Conservation (phyloP, 768 basidiomycete genomes). For the Leccinum rimulosum region DNA sequence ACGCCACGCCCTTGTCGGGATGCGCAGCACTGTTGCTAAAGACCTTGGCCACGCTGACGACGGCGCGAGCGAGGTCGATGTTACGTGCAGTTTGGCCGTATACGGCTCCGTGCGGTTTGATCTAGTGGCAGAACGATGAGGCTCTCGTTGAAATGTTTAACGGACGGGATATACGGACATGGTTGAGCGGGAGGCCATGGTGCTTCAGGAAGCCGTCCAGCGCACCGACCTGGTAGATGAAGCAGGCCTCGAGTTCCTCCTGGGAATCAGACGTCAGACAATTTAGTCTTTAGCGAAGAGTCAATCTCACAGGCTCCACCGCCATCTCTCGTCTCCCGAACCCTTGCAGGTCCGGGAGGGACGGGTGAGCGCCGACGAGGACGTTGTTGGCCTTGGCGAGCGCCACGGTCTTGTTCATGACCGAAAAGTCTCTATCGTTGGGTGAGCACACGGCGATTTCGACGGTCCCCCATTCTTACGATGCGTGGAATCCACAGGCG, state of each 20-base stretch:
- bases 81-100: constrained; percentile 60
- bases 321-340: constrained; percentile 67
- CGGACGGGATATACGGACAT: constrained; percentile 37
- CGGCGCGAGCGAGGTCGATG: constrained; percentile 52
- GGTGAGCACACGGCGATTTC: not conserved
- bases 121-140: constrained; percentile 29
- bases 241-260: constrained; percentile 55
- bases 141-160: not conserved
- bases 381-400: constrained; percentile 57
- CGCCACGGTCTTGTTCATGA: constrained; percentile 61
- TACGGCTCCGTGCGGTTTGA: constrained; percentile 61
- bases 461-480: constrained; percentile 41
- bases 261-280: constrained; percentile 15
- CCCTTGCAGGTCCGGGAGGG: constrained; percentile 59
- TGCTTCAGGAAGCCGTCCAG: constrained; percentile 55
- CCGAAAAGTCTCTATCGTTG: constrained; percentile 51
- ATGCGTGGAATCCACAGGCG: constrained; percentile 70
- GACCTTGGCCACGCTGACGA: constrained; percentile 50
- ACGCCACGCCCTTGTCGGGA: constrained; percentile 38
- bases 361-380: constrained; percentile 63
- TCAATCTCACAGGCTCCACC: constrained; percentile 48
- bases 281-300: not conserved
- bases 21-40: constrained; percentile 35
- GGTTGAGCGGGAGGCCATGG: constrained; percentile 51
- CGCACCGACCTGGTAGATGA: constrained; percentile 69